Conservation (phyloP, 495 filamentous ascomycete genomes). For the Aspergillus coremiiformis region DNA sequence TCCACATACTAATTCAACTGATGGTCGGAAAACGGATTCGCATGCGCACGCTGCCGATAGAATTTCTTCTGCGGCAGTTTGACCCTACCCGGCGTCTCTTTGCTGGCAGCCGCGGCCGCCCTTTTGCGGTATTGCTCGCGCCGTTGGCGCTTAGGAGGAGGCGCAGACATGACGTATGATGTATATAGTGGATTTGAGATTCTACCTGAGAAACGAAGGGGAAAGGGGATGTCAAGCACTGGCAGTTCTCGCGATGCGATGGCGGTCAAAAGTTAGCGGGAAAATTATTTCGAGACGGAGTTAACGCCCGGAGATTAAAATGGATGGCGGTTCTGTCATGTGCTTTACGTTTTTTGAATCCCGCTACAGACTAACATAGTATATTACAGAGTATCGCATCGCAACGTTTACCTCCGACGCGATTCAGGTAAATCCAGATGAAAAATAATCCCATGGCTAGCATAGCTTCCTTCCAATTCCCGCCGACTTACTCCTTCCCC, state of each 20-base stretch:
- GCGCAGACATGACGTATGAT: conserved; percentile 52
- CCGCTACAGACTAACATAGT: no score
- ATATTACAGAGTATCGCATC: no score
- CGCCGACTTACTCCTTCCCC: conserved; percentile 41
- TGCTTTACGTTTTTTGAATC: no score
- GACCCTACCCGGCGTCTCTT: conserved; percentile 18
- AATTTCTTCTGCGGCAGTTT: conserved; percentile 84
- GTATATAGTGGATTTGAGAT: no score
- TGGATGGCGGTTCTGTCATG: no score
- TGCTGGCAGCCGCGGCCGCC: conserved; percentile 17
- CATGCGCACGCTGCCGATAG: conserved; percentile 93
- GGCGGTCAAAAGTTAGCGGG: background rate
- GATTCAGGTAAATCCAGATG: background rate
- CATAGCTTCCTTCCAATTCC: conserved; percentile 7
- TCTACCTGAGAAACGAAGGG: no score
- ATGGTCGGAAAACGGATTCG: conserved; percentile 96
- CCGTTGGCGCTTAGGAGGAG: conserved; percentile 60
- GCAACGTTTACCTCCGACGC: no score
- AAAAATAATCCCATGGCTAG: background rate
- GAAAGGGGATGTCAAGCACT: no score
- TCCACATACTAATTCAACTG: conserved; percentile 68
- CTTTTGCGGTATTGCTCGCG: conserved; percentile 62
- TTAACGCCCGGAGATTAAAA: background rate
- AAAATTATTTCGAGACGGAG: background rate
- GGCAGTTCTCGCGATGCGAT: background rate